phyloP scores from a whole-genome alignment of 805 yeast species.

The Saccharomycopsis lassenensis region DNA sequence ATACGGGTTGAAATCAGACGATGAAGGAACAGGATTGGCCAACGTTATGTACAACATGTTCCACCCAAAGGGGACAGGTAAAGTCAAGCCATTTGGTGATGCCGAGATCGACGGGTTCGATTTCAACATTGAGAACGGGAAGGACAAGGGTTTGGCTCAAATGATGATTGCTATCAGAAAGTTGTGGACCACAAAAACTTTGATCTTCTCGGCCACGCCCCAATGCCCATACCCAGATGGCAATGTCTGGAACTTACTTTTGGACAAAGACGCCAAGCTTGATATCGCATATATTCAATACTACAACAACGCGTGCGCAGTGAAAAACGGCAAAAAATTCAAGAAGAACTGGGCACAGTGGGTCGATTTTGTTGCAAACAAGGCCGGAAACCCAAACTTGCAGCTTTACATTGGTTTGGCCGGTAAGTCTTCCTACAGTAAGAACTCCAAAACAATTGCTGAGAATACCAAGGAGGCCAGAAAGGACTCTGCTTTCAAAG shows the following conservation, averaged over 20 bases:
- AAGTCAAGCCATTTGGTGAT: slow-evolving; percentile 16
- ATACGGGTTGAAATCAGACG: slow-evolving; percentile 79
- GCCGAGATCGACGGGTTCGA: slow-evolving; percentile 18
- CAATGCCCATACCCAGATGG: slow-evolving; percentile 58
- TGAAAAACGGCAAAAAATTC: slow-evolving; percentile 5
- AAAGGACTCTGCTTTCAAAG: slow-evolving; percentile 9
- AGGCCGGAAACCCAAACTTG: slow-evolving; percentile 40
- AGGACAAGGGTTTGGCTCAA: slow-evolving; percentile 39
- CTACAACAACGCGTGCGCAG: slow-evolving; percentile 32
- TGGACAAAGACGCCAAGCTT: slow-evolving; percentile 28
- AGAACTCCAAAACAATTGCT: slow-evolving; percentile 22
- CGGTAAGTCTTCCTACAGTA: slow-evolving; percentile 44
- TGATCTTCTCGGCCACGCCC: slow-evolving; percentile 55
- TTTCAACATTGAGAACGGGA: slow-evolving; percentile 24
- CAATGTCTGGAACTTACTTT: slow-evolving; percentile 31
- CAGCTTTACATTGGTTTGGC: slow-evolving; percentile 46
- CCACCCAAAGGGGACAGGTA: slow-evolving; percentile 37
- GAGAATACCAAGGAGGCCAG: slow-evolving; percentile 9
- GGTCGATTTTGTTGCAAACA: slow-evolving; percentile 33
- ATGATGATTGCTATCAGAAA: slow-evolving; percentile 30
- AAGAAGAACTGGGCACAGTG: slow-evolving; percentile 36
- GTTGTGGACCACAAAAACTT: slow-evolving; percentile 33
- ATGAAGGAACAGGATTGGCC: slow-evolving; percentile 60
- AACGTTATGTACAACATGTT: slow-evolving; percentile 50
- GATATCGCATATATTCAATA: slow-evolving; percentile 57